Evolutionary conservation across 2,329 filamentous ascomycete species (phyloP).

Genomic region (Aspergillaceae sp.): DNA sequence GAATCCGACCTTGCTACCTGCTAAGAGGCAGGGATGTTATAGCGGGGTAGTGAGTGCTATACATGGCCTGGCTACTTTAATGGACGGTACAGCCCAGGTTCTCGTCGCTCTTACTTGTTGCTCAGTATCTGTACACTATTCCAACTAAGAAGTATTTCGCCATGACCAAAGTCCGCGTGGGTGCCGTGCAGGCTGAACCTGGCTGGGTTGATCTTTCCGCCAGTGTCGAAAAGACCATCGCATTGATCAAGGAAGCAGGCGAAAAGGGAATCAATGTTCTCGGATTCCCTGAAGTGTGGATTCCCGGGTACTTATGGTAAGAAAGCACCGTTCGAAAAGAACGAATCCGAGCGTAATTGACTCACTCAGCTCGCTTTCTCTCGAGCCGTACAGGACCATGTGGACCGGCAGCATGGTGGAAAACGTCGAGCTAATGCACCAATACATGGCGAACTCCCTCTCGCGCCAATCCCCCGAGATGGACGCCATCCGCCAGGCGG

Average conservation of each 20-base stretch:
- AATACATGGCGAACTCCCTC: slow-evolving; percentile 3
- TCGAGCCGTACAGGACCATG: neutral
- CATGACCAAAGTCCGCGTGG: slow-evolving; percentile 20
- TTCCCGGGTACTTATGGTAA: slow-evolving; percentile 33
- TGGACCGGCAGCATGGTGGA: neutral
- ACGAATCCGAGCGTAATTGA: neutral
- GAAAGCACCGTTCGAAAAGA: neutral
- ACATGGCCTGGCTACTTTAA: too few relatives aligned
- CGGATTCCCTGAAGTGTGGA: slow-evolving; percentile 44
- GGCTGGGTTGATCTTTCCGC: slow-evolving; percentile 43
- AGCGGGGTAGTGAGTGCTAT: too few relatives aligned
- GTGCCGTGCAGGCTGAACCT: slow-evolving; percentile 37
- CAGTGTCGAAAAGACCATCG: slow-evolving; percentile 41
- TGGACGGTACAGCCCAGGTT: too few relatives aligned
- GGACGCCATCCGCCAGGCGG: slow-evolving; percentile 25
- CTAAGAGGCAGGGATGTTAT: too few relatives aligned
- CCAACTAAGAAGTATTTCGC: neutral
- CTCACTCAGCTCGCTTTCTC: neutral
- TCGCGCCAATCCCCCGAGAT: slow-evolving; percentile 22
- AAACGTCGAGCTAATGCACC: neutral
- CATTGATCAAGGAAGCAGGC: slow-evolving; percentile 41
- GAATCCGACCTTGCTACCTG: too few relatives aligned
- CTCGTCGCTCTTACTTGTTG: too few relatives aligned
- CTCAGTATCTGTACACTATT: too few relatives aligned
- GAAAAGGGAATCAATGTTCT: slow-evolving; percentile 40